Conservation (phyloP, 805 yeast species). For the Diddensiella santjacobensis region DNA sequence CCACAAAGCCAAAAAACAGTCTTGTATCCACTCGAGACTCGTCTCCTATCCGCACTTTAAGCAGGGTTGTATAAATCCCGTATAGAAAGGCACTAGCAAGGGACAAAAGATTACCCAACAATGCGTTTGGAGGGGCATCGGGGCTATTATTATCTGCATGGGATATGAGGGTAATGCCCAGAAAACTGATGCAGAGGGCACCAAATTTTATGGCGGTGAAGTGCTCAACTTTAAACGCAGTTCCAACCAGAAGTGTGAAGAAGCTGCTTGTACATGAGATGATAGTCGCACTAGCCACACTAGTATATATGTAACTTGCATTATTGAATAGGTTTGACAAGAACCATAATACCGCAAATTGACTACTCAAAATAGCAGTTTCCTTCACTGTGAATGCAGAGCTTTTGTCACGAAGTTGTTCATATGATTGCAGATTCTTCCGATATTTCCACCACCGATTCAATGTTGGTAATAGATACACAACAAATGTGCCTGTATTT, state of each 20-base stretch:
- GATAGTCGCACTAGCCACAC: slow-evolving; percentile 92
- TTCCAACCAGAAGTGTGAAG: slow-evolving; percentile 83
- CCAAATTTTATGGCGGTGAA: slow-evolving; percentile 60
- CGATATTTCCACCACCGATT: slow-evolving; percentile 7
- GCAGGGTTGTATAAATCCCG: slow-evolving; percentile 82
- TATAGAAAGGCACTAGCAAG: slow-evolving; percentile 83
- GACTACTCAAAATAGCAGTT: slow-evolving; percentile 69
- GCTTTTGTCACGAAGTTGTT: not conserved
- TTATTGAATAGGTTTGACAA: slow-evolving; percentile 84
- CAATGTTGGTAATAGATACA: slow-evolving; percentile 50
- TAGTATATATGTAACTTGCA: slow-evolving; percentile 80
- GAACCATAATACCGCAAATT: slow-evolving; percentile 88
- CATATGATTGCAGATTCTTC: not conserved
- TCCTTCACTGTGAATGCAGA: slow-evolving; percentile 40
- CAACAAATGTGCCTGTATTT: slow-evolving; percentile 78
- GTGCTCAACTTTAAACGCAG: slow-evolving; percentile 63
- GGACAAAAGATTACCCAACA: slow-evolving; percentile 72
- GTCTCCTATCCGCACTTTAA: slow-evolving; percentile 67
- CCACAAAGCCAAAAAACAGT: slow-evolving; percentile 92
- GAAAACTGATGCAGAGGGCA: slow-evolving; percentile 67
- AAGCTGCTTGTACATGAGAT: slow-evolving; percentile 89
- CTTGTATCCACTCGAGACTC: slow-evolving; percentile 80
- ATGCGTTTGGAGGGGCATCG: slow-evolving; percentile 29
- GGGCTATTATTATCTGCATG: slow-evolving; percentile 37
- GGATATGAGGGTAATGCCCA: slow-evolving; percentile 80